These are phyloP conservation scores for Pluteus cervinus DNA, from an alignment of 768 basidiomycete genomes.

Conservation along the genomic window DNA sequence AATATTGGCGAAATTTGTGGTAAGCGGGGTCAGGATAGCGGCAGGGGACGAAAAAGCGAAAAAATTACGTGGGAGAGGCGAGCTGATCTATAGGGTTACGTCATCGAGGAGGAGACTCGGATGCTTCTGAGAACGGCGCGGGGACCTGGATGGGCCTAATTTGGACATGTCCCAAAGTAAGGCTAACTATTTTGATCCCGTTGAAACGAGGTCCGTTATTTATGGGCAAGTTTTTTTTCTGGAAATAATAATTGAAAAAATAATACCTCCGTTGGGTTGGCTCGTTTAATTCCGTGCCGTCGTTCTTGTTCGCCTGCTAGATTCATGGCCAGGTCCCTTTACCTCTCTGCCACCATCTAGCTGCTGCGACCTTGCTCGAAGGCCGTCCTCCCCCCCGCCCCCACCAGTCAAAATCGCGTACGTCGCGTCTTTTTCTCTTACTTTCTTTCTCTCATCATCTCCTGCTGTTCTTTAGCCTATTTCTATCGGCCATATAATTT, in stretches of 20 bases:
- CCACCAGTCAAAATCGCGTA: slow-evolving; percentile 11
- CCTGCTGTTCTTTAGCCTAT: slow-evolving; percentile 14
- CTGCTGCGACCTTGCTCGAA: not conserved
- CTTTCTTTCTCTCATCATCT: slow-evolving; percentile 24
- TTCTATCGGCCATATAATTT: slow-evolving; percentile 16
- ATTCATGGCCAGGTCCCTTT: slow-evolving; percentile 10
- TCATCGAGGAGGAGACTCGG: slow-evolving; percentile 10
- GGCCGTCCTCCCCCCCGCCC: not conserved
- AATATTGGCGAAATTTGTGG: too few relatives aligned
- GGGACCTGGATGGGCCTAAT: slow-evolving; percentile 27
- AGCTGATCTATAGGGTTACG: slow-evolving; percentile 8
- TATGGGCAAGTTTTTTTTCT: too few relatives aligned
- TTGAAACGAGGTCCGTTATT: slow-evolving; percentile 34
- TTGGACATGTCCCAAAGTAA: slow-evolving; percentile 15
- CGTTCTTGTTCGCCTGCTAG: slow-evolving; percentile 10
- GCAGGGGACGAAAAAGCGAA: not conserved
- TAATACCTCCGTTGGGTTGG: slow-evolving; percentile 26
- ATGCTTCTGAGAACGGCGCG: slow-evolving; percentile 14
- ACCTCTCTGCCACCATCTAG: slow-evolving; percentile 4
- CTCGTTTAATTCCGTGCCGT: slow-evolving; percentile 16
- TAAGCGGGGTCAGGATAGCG: not conserved
- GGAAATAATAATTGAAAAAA: too few relatives aligned
- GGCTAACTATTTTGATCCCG: slow-evolving; percentile 28
- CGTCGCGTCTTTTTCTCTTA: slow-evolving; percentile 18
- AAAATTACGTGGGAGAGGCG: not conserved